A percentile compares a stretch with the other conserved stretches of the same genome.
Evolutionary conservation across 176 grass and related monocot genomes (phyloP).

Genomic region (Cocos nucifera): DNA sequence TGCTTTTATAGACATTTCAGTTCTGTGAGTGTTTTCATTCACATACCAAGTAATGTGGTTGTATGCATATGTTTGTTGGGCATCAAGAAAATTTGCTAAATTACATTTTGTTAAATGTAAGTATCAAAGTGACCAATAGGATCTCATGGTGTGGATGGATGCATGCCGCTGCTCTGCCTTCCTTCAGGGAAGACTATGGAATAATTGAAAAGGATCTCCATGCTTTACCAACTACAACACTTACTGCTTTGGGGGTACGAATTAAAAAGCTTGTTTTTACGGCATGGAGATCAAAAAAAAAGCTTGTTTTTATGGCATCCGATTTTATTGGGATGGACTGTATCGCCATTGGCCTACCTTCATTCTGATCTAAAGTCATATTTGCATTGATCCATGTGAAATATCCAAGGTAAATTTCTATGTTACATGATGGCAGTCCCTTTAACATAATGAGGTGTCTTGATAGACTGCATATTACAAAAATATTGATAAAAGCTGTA

Average conservation of each 20-base stretch:
- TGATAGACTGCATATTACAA: no score
- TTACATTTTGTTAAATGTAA: not conserved
- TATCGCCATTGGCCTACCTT: conserved; percentile 46
- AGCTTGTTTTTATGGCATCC: conserved; percentile 53
- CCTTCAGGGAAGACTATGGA: conserved; percentile 77
- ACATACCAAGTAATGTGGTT: no score
- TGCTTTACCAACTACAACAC: conserved; percentile 75
- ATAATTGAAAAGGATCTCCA: conserved; percentile 67
- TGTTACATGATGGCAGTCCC: no score
- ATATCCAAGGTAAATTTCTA: conserved; percentile 55
- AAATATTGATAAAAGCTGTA: no score
- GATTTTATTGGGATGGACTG: conserved; percentile 77
- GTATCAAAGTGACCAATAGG: conserved; percentile 81
- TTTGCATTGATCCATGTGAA: conserved; percentile 79
- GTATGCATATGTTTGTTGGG: no score
- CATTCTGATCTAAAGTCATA: conserved; percentile 57
- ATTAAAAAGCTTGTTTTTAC: conserved; percentile 60
- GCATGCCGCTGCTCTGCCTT: conserved; percentile 59
- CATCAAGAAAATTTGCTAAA: no score
- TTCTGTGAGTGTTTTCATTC: no score
- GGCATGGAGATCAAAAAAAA: no score
- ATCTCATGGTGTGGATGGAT: conserved; percentile 87
- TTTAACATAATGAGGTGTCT: no score
- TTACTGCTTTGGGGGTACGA: conserved; percentile 72
- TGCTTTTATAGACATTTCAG: no score